A percentile compares a stretch with the other conserved stretches of the same genome.
These are phyloP conservation scores for Aquilaria sinensis DNA, from an alignment of 345 rosid genomes.

Conservation along the genomic window DNA sequence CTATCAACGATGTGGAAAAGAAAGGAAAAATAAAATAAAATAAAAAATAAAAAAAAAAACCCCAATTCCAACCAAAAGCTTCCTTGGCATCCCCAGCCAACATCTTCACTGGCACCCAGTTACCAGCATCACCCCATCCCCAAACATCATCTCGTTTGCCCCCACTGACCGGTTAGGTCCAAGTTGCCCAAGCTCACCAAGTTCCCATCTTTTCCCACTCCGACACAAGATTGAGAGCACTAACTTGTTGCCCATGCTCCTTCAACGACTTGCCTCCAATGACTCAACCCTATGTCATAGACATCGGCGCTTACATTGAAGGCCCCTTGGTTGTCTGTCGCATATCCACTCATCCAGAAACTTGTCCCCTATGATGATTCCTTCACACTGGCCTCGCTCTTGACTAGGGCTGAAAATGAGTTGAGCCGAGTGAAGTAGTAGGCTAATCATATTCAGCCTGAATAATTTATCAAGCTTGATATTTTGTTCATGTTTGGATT, in stretches of 20 bases:
- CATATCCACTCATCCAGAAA: conserved; percentile 69
- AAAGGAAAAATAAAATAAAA: no score
- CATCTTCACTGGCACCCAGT: conserved; percentile 29
- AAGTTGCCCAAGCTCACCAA: conserved; percentile 20
- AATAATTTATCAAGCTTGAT: no score
- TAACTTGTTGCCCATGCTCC: conserved; percentile 37
- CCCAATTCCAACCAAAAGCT: no score
- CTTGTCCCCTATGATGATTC: conserved; percentile 37
- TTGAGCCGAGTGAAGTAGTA: no score
- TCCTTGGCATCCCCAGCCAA: no score
- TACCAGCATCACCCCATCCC: conserved; percentile 17
- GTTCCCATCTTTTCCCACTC: conserved; percentile 17
- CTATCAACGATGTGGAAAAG: no score
- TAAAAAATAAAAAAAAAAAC: no score
- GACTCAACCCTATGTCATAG: conserved; percentile 19
- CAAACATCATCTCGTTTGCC: conserved; percentile 25
- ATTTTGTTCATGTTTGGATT: no score
- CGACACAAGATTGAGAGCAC: conserved; percentile 32
- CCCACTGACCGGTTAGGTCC: not conserved
- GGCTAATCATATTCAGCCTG: no score
- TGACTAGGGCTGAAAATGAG: conserved; percentile 14
- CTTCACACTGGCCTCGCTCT: conserved; percentile 62
- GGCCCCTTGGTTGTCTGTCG: conserved; percentile 44
- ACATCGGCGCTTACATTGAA: conserved; percentile 48
- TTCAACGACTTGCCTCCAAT: conserved; percentile 34